A percentile compares a stretch with the other conserved stretches of the same genome.
Conservation (phyloP, 257 asterid genomes). For the Hygrophila difformis region DNA sequence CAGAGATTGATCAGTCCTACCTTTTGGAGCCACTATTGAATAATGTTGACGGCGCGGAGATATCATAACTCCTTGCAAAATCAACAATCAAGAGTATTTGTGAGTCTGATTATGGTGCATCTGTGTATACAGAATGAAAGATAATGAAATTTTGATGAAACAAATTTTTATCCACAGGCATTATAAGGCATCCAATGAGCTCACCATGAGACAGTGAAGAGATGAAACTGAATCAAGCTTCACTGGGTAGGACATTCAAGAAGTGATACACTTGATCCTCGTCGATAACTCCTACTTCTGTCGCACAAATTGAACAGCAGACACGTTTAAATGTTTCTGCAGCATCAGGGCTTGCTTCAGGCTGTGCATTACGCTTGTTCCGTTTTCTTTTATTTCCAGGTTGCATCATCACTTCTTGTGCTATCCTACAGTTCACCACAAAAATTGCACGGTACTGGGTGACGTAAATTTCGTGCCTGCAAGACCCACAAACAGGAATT, state of each 20-base stretch:
- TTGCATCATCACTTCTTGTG: constrained; percentile 28
- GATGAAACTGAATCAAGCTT: constrained; percentile 31
- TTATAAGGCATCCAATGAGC: no score
- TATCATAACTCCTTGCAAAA: no score
- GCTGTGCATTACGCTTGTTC: constrained; percentile 22
- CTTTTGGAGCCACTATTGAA: no score
- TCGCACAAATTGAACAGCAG: constrained; percentile 70
- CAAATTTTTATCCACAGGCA: no score
- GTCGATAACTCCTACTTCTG: constrained; percentile 74
- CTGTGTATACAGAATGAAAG: no score
- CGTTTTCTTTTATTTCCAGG: constrained; percentile 68
- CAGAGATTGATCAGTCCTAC: no score
- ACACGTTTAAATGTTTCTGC: constrained; percentile 38
- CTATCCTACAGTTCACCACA: constrained; percentile 71
- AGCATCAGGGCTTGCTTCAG: constrained; percentile 17
- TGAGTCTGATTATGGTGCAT: no score
- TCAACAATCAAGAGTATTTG: no score
- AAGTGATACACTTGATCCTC: constrained; percentile 83
- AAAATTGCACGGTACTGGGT: constrained; percentile 82
- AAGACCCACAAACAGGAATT: constrained; percentile 11
- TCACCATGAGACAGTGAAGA: no score
- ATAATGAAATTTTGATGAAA: no score
- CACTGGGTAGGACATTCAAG: constrained; percentile 70
- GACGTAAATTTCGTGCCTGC: constrained; percentile 71
- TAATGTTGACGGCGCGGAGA: no score